A percentile compares a stretch with the other conserved stretches of the same genome.
phyloP scores from a whole-genome alignment of 345 rosid genomes.

The Reutealis trisperma region DNA sequence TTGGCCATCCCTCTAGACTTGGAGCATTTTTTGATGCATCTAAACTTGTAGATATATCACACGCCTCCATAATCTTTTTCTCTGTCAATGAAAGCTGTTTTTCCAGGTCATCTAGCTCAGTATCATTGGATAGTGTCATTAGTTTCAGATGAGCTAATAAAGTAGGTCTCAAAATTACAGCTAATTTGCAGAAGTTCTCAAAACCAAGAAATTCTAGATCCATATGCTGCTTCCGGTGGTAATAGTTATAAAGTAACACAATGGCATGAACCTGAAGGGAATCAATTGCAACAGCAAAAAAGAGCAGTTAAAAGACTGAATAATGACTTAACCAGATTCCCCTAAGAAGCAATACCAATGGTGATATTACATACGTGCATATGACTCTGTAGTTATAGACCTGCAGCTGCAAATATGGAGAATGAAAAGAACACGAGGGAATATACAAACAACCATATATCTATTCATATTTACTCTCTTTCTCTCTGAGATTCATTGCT shows the following conservation, averaged over 20 bases:
- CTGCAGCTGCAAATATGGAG: not conserved
- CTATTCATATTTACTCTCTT: not conserved
- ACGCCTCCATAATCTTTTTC: conserved; percentile 65
- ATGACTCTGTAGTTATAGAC: not conserved
- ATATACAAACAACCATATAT: not conserved
- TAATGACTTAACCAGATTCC: not conserved
- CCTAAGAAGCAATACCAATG: not conserved
- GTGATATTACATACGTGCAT: not conserved
- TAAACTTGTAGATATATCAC: conserved; percentile 53
- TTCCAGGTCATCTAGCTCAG: conserved; percentile 36
- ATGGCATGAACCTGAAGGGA: conserved; percentile 66
- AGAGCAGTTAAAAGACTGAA: not conserved
- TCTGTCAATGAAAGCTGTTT: conserved; percentile 52
- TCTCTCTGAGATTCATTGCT: too few relatives aligned
- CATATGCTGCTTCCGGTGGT: conserved; percentile 57
- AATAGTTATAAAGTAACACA: conserved; percentile 73
- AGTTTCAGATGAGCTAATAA: conserved; percentile 49
- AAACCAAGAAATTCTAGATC: conserved; percentile 50
- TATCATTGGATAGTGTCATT: conserved; percentile 41
- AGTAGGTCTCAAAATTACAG: conserved; percentile 50
- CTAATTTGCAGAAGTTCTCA: conserved; percentile 65
- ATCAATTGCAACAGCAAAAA: conserved; percentile 2
- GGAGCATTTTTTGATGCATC: conserved; percentile 47
- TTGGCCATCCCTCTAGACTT: conserved; percentile 51
- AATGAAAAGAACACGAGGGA: not conserved